Evolutionary conservation across 169 alveolate species (phyloP).

Genomic region (Eimeria maxima): DNA sequence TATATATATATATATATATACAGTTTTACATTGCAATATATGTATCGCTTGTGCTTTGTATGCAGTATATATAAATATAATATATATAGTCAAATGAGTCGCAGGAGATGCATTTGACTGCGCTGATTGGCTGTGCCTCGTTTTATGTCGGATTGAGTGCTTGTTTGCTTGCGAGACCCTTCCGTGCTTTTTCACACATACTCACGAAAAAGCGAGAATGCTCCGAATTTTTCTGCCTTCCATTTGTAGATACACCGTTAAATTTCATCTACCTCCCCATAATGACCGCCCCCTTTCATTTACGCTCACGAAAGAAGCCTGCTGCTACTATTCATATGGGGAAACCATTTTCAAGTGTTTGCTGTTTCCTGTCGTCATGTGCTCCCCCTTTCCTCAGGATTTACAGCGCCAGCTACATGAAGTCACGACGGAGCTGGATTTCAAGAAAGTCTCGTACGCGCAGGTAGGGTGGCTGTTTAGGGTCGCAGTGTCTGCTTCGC

Average conservation of each 20-base stretch:
- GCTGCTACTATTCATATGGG: neutral
- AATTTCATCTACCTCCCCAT: neutral
- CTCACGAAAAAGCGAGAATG: neutral
- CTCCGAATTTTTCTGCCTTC: neutral
- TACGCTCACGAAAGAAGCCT: neutral
- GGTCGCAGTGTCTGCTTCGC: neutral
- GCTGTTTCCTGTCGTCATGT: neutral
- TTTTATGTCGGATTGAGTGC: neutral
- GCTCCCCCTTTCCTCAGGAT: conserved; percentile 19
- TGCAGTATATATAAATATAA: no score
- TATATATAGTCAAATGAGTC: no score
- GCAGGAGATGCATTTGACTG: neutral
- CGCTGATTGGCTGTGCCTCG: neutral
- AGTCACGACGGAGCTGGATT: conserved; percentile 53
- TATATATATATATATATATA: neutral
- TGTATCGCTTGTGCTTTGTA: no score
- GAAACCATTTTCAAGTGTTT: neutral
- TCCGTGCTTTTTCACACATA: neutral
- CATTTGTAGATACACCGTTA: neutral
- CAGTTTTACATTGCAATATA: neutral
- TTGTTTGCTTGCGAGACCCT: neutral
- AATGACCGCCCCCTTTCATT: neutral
- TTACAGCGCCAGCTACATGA: conserved; percentile 59
- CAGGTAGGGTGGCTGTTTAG: neutral
- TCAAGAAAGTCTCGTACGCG: conserved; percentile 65